phyloP scores from a whole-genome alignment of 495 filamentous ascomycete genomes.

The Lasiosphaeria miniovina region DNA sequence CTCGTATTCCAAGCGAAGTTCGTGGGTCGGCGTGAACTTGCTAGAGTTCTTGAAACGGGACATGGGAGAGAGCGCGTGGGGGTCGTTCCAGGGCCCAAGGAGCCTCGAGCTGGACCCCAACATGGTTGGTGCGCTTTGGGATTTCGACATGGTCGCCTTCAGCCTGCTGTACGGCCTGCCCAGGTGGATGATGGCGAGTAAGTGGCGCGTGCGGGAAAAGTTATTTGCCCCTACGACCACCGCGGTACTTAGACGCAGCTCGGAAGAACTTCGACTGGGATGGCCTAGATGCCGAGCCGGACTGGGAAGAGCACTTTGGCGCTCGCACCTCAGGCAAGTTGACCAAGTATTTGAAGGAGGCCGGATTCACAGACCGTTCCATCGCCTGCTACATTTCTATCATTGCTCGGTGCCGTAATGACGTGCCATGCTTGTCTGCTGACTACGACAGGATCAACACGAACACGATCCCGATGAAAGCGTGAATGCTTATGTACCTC shows the following conservation, averaged over 20 bases:
- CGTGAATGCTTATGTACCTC: constrained; percentile 27
- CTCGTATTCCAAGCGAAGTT: constrained; percentile 17
- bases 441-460: constrained; percentile 19
- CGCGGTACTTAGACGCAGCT: constrained; percentile 8
- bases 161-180: constrained; percentile 17
- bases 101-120: constrained; percentile 23
- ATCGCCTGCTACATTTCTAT: no score
- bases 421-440: not conserved
- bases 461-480: constrained; percentile 26
- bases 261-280: constrained; percentile 20
- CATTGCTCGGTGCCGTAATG: no score
- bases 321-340: constrained; percentile 21
- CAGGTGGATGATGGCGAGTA: constrained; percentile 59
- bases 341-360: constrained; percentile 20
- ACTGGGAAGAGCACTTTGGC: constrained; percentile 32
- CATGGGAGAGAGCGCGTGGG: constrained; percentile 19
- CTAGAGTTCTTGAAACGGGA: constrained; percentile 16
- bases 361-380: constrained; percentile 12
- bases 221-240: constrained; percentile 1
- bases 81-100: constrained; percentile 17
- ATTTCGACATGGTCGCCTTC: constrained; percentile 15
- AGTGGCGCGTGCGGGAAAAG: constrained; percentile 29
- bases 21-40: constrained; percentile 12
- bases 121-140: constrained; percentile 24
- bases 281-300: constrained; percentile 13